Evolutionary conservation across 1,284 basidiomycete genomes (phyloP), one percentile per base, ranked within the genome.

Genomic region (Ustilago tritici): DNA sequence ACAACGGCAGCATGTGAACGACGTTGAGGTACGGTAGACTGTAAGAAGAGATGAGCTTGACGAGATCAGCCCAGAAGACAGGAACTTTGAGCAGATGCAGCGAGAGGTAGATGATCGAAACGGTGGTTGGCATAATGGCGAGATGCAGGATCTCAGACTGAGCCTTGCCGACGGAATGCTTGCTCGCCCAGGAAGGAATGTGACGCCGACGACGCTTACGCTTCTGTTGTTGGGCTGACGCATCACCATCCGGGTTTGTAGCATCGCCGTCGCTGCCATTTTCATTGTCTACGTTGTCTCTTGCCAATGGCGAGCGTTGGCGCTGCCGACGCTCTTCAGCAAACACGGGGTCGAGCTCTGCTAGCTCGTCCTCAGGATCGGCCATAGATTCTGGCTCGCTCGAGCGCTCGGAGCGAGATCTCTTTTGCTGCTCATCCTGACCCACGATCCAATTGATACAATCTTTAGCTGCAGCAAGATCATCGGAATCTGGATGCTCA

Each of bases 1-100:
- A 88, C 19, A 81, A 72, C 0, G 95, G 93, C 2, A 97, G 87
- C 38, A 90, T 84, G 17, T 90, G 89, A 34, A 91, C 86, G 40
- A 91, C 90, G 79, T 95, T 92, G 54, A 98, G 88, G 87, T 94
- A 97, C 0, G 95, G 94, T 43, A 98, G 88, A 36, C 90, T 88
- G 82, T 92, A 92, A 28, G 88, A 87, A 78, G 94, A 92, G 53
- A 95, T 90, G 62, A 91, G 87, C 50, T 36, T 55, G 19, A 64
- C 43, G 19, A 83, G 56, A 52, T 83, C 82, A 15, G 53, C 47
- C 74, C 80, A 79, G 6, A 76, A 56, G 49, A 84, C 56, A 23
- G 82, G 82, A 0, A 83, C 61, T 41, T 81, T 71, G 56, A 79
- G 67, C 28, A 73, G 56, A 36, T 78, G 56, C n/a, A 84, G 57